Percentiles rank a stretch among this genome's conserved stretches.
These are phyloP conservation scores for Aspergillus neotritici DNA, from an alignment of 2,329 filamentous ascomycete species.

Conservation along the genomic window DNA sequence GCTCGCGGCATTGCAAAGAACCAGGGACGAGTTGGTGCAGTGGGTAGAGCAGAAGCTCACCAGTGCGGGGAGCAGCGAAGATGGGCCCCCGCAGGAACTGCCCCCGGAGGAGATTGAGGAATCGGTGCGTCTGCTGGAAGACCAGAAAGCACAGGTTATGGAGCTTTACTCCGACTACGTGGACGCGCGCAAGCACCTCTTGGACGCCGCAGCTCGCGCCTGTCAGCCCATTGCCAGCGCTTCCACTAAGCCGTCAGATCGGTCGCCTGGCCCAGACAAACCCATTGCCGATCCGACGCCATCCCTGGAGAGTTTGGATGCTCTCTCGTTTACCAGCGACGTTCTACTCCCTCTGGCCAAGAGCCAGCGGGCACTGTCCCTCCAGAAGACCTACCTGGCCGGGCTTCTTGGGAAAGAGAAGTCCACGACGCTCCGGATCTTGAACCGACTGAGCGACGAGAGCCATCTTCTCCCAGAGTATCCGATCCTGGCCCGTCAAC, in stretches of 20 bases:
- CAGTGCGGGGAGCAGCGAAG: constrained; percentile 28
- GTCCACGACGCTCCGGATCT: constrained; percentile 28
- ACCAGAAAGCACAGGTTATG: constrained; percentile 28
- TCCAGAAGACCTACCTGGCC: constrained; percentile 35
- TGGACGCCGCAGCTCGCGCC: constrained; percentile 32
- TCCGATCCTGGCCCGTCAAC: constrained; percentile 31
- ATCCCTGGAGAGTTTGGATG: constrained; percentile 23
- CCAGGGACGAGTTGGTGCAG: constrained; percentile 45
- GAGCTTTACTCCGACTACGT: constrained; percentile 35
- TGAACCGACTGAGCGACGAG: constrained; percentile 39
- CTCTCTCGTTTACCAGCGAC: constrained; percentile 30
- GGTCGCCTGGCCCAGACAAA: constrained; percentile 12
- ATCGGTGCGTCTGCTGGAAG: constrained; percentile 23
- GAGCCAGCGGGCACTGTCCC: constrained; percentile 31
- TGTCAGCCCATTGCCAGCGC: constrained; percentile 28
- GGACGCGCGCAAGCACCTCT: constrained; percentile 30
- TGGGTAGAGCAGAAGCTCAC: constrained; percentile 49
- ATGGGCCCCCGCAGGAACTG: constrained; percentile 22
- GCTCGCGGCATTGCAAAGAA: constrained; percentile 38
- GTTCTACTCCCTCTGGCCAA: constrained; percentile 32
- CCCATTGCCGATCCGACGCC: constrained; percentile 9
- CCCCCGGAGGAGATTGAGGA: constrained; percentile 27
- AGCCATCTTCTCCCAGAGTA: constrained; percentile 41
- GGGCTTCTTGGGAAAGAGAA: constrained; percentile 37
- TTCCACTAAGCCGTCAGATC: constrained; percentile 17